Base-by-base conservation (phyloP, 225 moss, liverwort and hornwort genomes). In the Asterella californica region DNA sequence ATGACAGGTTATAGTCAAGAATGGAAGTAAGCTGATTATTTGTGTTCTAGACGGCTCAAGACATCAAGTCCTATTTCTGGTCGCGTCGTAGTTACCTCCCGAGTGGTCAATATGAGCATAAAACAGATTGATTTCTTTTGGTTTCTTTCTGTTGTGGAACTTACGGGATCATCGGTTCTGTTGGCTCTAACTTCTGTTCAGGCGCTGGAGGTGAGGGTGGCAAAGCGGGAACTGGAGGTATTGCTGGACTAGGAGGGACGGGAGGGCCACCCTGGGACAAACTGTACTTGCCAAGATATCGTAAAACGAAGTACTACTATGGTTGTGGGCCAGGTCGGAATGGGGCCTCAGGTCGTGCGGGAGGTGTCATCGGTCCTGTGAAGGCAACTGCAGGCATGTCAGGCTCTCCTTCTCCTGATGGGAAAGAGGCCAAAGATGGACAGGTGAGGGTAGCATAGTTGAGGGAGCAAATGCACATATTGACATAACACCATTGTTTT, bases 221-320 rank as follows among this genome's bases (percentile, higher is more conserved):
- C 5, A 72, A 73, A 53, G 82, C 88, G 22, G 88, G 88, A 33
- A 81, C 22, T 33, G 81, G 72, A 70, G 85, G 88, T 66, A 47
- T 4, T 33, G 73, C 47, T 53, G 88, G 88, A 69, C 11, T 17
- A 63, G 84, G 81, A 78, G 88, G 85, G 48, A 38, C n/a, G 62
- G 88, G 85, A 75, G 87, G 87, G 27, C 85, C 85, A 42, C 80
- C 84, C 2, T 88, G 85, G 88, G 83, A 88, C 70, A 84, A 81
- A 71, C 68, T 88, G 45, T 88, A 81, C 48, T 30, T 88, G 64
- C 55, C 68, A 72, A 82, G 54, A 66, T 78, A 81, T 24, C 70
- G 54, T 30, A 88, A 81, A 42, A 82, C 80, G 54, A 88, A 85
- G 50, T 71, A 80, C 24, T 88, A 83, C 74, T 45, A 34, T 52